These are phyloP conservation scores for Solanum chiquidenum DNA, from an alignment of 257 asterid genomes.

Conservation along the genomic window DNA sequence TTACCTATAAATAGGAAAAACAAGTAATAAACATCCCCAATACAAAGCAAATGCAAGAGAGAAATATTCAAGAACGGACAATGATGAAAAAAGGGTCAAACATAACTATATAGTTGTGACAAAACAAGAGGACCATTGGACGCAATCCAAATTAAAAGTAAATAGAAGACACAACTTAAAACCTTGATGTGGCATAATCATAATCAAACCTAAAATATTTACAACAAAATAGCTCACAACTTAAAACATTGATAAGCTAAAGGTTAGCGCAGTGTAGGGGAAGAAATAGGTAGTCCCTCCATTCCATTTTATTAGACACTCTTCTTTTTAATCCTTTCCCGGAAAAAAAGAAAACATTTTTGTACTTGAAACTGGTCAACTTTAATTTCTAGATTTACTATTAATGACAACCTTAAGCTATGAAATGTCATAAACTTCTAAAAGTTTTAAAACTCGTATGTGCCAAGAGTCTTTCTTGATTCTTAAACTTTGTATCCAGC, in stretches of 20 bases:
- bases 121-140: background rate
- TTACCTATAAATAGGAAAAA: slow-evolving; percentile 36
- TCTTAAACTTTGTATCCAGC: background rate
- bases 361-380: background rate
- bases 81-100: background rate
- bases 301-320: background rate
- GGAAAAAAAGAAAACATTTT: background rate
- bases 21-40: background rate
- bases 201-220: background rate
- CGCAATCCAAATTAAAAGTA: background rate
- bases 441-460: background rate
- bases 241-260: background rate
- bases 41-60: background rate
- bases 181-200: background rate
- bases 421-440: background rate
- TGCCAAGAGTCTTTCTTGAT: background rate
- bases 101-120: background rate
- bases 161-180: too few relatives aligned
- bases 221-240: background rate
- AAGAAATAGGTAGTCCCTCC: background rate
- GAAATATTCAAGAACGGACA: background rate
- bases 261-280: background rate
- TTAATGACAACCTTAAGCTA: background rate
- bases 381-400: background rate
- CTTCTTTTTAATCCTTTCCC: background rate